A percentile compares a stretch with the other conserved stretches of the same genome.
These are phyloP conservation scores for Handroanthus guayacan DNA, from an alignment of 257 asterid species.

Conservation along the genomic window DNA sequence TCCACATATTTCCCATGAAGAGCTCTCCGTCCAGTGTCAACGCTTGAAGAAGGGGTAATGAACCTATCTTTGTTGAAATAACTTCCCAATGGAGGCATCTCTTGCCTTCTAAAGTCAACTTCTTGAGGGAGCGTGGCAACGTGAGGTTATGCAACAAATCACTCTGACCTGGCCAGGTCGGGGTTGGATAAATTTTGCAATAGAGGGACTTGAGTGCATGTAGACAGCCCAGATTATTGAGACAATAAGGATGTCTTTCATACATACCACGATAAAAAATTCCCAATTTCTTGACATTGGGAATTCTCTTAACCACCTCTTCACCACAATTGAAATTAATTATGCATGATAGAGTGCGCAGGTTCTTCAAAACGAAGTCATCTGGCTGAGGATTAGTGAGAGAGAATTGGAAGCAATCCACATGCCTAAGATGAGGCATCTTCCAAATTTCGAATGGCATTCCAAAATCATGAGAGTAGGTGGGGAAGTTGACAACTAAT, in stretches of 20 bases:
- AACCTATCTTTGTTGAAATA: neutral
- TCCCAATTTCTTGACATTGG: constrained; percentile 10
- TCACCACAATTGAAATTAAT: constrained; percentile 14
- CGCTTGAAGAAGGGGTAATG: constrained; percentile 7
- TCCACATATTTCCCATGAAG: neutral
- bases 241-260: neutral
- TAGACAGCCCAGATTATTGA: constrained; percentile 10
- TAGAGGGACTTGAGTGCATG: constrained; percentile 9
- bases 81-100: neutral
- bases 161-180: neutral
- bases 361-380: constrained; percentile 16
- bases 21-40: neutral
- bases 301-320: constrained; percentile 32
- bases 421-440: constrained; percentile 31
- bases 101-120: neutral
- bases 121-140: constrained; percentile 11
- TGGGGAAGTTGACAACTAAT: neutral
- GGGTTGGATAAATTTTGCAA: neutral
- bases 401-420: neutral
- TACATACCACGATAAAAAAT: neutral
- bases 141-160: neutral
- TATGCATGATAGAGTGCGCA: neutral
- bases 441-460: constrained; percentile 21
- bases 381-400: constrained; percentile 25
- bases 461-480: no score